A percentile compares a stretch with the other conserved stretches of the same genome.
Conservation (phyloP, 495 filamentous ascomycete species). For the Mytilinidion resinicola region DNA sequence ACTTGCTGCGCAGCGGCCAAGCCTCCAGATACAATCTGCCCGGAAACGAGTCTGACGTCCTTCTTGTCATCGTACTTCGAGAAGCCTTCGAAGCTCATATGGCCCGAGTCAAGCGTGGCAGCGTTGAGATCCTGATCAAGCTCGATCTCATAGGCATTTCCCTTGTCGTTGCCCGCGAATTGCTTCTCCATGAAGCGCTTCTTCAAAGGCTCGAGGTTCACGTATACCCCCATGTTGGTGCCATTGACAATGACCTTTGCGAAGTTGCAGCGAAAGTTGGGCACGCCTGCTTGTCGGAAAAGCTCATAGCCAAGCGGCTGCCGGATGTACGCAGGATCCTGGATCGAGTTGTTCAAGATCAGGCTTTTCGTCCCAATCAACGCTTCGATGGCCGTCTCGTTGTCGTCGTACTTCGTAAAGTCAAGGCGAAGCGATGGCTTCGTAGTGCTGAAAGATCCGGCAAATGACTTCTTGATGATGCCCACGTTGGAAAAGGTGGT, state of each 20-base stretch:
- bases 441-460: slow-evolving; percentile 11
- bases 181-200: slow-evolving; percentile 5
- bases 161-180: slow-evolving; percentile 12
- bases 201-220: slow-evolving; percentile 14
- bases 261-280: slow-evolving; percentile 10
- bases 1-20: slow-evolving; percentile 1
- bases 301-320: slow-evolving; percentile 12
- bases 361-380: slow-evolving; percentile 6
- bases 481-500: slow-evolving; percentile 6
- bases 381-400: slow-evolving; percentile 4
- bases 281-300: slow-evolving; percentile 7
- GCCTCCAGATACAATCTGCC: slow-evolving; percentile 5
- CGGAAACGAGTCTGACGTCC: slow-evolving; percentile 4
- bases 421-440: slow-evolving; percentile 8
- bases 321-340: slow-evolving; percentile 5
- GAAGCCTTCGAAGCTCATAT: slow-evolving; percentile 10
- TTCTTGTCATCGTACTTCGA: slow-evolving; percentile 6
- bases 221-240: slow-evolving; percentile 6
- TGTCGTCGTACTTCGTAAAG: background rate
- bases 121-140: slow-evolving; percentile 4
- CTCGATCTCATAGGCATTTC: slow-evolving; percentile 11
- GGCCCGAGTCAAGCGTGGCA: background rate
- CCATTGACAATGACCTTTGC: slow-evolving; percentile 10
- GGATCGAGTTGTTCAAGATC: slow-evolving; percentile 8
- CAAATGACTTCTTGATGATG: slow-evolving; percentile 12